phyloP scores from a whole-genome alignment of 768 basidiomycete species.

The Lactarius sp. region DNA sequence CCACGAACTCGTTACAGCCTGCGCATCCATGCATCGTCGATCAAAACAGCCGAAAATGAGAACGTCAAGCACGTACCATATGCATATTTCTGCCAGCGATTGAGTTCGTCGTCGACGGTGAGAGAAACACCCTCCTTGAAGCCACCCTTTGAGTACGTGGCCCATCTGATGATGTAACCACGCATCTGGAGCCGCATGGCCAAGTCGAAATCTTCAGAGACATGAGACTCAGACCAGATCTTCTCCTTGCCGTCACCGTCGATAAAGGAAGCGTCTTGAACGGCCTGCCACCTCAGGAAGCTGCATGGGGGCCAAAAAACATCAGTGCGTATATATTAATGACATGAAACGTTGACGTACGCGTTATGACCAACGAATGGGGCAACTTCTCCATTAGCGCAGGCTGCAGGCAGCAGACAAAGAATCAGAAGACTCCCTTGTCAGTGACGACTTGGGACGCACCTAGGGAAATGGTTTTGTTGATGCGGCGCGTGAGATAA shows the following conservation, averaged over 20 bases:
- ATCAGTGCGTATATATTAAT: not conserved
- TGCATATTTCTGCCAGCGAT: conserved; percentile 88
- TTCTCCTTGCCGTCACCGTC: conserved; percentile 50
- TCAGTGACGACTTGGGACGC: conserved; percentile 4
- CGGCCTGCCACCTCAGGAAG: conserved; percentile 52
- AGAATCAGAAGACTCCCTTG: not conserved
- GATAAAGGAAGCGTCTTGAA: conserved; percentile 51
- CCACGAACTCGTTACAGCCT: conserved; percentile 53
- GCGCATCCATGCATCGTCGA: conserved; percentile 1
- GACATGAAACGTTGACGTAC: conserved; percentile 3
- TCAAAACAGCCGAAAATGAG: not conserved
- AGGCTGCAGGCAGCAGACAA: conserved; percentile 25
- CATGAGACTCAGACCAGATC: conserved; percentile 64
- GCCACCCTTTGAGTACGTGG: conserved; percentile 75
- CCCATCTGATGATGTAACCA: conserved; percentile 55
- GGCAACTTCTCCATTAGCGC: conserved; percentile 41
- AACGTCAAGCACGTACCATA: conserved; percentile 45
- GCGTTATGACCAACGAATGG: conserved; percentile 48
- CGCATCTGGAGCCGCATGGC: conserved; percentile 55
- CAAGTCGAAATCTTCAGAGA: conserved; percentile 71
- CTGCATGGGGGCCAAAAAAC: not conserved
- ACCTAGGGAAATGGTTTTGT: conserved; percentile 39
- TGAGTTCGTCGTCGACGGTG: conserved; percentile 85
- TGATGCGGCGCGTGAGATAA: conserved; percentile 49
- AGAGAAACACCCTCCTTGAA: conserved; percentile 93